phyloP scores from a whole-genome alignment of 2,329 filamentous ascomycete species.

The Aspergillus luchuensis region DNA sequence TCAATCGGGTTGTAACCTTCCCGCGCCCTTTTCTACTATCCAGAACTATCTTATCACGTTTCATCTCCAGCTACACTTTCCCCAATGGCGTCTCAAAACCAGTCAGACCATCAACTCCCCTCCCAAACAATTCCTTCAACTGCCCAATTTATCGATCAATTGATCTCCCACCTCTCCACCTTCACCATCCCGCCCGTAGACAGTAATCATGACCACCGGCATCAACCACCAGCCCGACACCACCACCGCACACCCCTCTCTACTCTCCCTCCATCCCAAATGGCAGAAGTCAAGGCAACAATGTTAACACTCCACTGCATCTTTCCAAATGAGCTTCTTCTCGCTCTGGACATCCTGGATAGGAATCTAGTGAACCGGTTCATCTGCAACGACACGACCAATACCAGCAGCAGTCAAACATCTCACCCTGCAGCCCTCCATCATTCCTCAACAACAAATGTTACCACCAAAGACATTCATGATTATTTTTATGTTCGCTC shows the following conservation, averaged over 20 bases:
- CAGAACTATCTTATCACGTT: too few relatives aligned
- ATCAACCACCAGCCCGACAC: constrained; percentile 7
- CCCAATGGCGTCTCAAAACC: neutral
- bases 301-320: constrained; percentile 83
- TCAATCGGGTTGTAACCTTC: too few relatives aligned
- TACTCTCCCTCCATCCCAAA: constrained; percentile 23
- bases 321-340: constrained; percentile 77
- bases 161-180: constrained; percentile 25
- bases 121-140: neutral
- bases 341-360: constrained; percentile 86
- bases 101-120: neutral
- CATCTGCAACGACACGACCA: constrained; percentile 15
- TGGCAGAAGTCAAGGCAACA: constrained; percentile 51
- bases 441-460: neutral
- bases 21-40: too few relatives aligned
- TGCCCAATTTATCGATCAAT: constrained; percentile 26
- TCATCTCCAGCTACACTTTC: neutral
- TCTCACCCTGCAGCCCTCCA: too few relatives aligned
- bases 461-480: constrained; percentile 14
- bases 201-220: constrained; percentile 11
- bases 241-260: constrained; percentile 23
- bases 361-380: constrained; percentile 68
- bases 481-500: constrained; percentile 68
- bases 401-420: neutral
- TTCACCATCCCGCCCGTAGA: constrained; percentile 2